Conservation (phyloP, 352 stramenopile species). For the Globisporangium takayamanum region DNA sequence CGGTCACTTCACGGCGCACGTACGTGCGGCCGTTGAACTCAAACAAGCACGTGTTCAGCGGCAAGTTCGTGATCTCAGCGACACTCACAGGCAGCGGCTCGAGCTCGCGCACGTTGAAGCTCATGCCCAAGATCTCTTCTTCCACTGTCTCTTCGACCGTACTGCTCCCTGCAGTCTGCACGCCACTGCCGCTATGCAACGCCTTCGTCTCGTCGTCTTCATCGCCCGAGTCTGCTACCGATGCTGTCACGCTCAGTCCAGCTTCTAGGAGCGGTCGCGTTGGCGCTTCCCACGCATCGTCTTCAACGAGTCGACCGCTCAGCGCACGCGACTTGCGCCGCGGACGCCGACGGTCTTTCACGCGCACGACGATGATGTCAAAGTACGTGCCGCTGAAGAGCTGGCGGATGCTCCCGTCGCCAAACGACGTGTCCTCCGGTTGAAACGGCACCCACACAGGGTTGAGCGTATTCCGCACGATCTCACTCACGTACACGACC, state of each 20-base stretch:
- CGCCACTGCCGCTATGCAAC: neutral
- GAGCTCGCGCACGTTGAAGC: constrained; percentile 62
- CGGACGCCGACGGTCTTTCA: constrained; percentile 40
- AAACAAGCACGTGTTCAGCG: constrained; percentile 78
- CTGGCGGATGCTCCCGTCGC: constrained; percentile 22
- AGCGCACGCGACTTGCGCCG: constrained; percentile 45
- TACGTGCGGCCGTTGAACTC: constrained; percentile 64
- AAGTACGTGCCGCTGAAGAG: constrained; percentile 49
- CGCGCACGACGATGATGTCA: constrained; percentile 59
- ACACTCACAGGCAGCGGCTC: constrained; percentile 56
- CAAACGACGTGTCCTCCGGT: constrained; percentile 24
- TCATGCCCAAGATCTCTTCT: constrained; percentile 54
- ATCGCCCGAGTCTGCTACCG: constrained; percentile 25
- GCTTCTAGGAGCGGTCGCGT: constrained; percentile 31
- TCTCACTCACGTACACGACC: constrained; percentile 70
- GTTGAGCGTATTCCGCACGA: constrained; percentile 64
- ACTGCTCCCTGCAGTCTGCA: neutral
- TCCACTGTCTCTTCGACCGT: constrained; percentile 18
- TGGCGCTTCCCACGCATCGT: constrained; percentile 34
- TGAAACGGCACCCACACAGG: constrained; percentile 80
- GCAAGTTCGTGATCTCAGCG: constrained; percentile 57
- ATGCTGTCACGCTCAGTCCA: constrained; percentile 2
- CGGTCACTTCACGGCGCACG: constrained; percentile 62
- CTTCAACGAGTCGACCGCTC: constrained; percentile 31
- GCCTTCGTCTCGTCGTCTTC: constrained; percentile 22